Conservation (phyloP, 805 yeast genomes). For the Saccharomycopsis fibuligera region DNA sequence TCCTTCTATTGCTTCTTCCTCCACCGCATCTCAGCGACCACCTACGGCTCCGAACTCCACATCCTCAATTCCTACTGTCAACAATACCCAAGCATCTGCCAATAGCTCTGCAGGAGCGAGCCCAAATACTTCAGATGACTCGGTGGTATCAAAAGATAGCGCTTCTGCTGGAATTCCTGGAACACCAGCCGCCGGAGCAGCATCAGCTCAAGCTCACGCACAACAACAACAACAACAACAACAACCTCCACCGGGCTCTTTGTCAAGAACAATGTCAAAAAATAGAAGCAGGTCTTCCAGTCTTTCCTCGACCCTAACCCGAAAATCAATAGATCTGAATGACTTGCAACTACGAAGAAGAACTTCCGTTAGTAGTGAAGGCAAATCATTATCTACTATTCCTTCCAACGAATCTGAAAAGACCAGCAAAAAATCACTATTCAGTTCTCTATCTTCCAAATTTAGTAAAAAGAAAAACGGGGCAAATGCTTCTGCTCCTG, state of each 20-base stretch:
- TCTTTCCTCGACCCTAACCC: conserved; percentile 10
- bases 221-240: background rate
- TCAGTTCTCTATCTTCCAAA: conserved; percentile 28
- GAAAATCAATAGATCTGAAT: conserved; percentile 11
- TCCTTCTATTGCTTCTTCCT: no score
- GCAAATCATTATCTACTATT: conserved; percentile 1
- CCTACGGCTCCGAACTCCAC: no score
- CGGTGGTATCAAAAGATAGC: no score
- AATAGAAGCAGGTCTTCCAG: conserved; percentile 19
- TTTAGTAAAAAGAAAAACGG: conserved; percentile 23
- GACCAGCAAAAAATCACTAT: conserved; percentile 25
- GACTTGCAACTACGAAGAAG: conserved; percentile 6
- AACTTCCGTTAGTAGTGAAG: conserved; percentile 12
- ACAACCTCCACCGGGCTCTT: background rate
- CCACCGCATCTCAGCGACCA: no score
- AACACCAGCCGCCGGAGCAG: no score
- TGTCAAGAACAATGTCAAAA: background rate
- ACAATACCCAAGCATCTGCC: background rate
- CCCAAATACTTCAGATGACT: no score
- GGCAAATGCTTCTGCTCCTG: conserved; percentile 3
- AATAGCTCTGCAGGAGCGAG: background rate
- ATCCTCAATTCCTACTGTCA: no score
- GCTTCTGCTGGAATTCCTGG: no score
- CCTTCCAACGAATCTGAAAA: background rate
- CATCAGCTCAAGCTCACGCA: background rate